These are phyloP conservation scores for Trametes hirsuta DNA, from an alignment of 1,284 basidiomycete genomes.

Conservation along the genomic window DNA sequence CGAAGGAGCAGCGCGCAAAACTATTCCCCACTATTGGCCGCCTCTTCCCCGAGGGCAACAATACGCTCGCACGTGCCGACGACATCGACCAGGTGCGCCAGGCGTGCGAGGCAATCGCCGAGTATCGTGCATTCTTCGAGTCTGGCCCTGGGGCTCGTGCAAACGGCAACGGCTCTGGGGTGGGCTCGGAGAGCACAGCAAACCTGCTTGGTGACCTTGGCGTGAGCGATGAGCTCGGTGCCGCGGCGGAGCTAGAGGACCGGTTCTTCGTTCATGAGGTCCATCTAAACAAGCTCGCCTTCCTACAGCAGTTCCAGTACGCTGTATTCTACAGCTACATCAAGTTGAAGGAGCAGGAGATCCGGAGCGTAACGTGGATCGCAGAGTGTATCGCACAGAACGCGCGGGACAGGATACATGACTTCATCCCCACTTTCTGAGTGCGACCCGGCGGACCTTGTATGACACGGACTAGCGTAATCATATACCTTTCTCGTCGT, in stretches of 20 bases:
- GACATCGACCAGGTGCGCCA: conserved; percentile 93
- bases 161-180: conserved; percentile 31
- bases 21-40: conserved; percentile 95
- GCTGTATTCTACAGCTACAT: conserved; percentile 93
- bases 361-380: conserved; percentile 96
- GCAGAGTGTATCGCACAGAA: conserved; percentile 97
- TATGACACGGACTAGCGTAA: conserved; percentile 23
- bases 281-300: conserved; percentile 89
- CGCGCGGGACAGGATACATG: conserved; percentile 90
- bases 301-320: conserved; percentile 95
- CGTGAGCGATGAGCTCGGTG: conserved; percentile 38
- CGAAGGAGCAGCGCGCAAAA: conserved; percentile 95
- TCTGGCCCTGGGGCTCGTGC: conserved; percentile 44
- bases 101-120: conserved; percentile 86
- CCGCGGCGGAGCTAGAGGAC: conserved; percentile 84
- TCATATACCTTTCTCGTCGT: conserved; percentile 20
- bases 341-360: conserved; percentile 99
- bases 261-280: conserved; percentile 96
- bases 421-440: conserved; percentile 88
- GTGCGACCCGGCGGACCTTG: conserved; percentile 10
- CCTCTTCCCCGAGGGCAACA: conserved; percentile 96
- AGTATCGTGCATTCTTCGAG: conserved; percentile 93
- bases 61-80: conserved; percentile 91
- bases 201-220: conserved; percentile 33
- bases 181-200: conserved; percentile 39